Base-by-base conservation (phyloP, 305 asterid genomes). In the Fraxinus xanthoxyloides region DNA sequence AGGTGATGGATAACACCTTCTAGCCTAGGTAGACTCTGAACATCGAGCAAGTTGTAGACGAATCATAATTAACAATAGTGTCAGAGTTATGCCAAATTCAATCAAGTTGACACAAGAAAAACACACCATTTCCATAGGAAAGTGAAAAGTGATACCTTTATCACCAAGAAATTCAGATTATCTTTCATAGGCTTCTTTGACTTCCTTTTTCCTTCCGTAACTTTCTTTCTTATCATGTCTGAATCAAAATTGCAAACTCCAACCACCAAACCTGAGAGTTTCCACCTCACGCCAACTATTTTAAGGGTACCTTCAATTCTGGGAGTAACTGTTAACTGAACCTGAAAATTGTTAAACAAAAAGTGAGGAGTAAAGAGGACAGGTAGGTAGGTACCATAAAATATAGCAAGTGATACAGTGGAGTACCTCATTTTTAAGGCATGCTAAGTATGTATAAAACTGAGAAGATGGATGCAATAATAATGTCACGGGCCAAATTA, bases 221-320 rank as follows among this genome's bases (percentile, higher is more conserved):
- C 89, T 86, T 86, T 92, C 89, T 89, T 93, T 78, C 86, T 91
- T 67, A 83, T 79, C 48, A 85, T 63, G 82, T 97, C 98, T 8
- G 94, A 81, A 81, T 87, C 92, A 85, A 97, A 94, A 85, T 91
- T 90, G 85, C 87, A 87, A 85, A 91, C 83, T 77, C 98, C 99
- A 85, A 91, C 86, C 23, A 97, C 93, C 34, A 94, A 93, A 77
- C 93, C 94, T 28, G 98, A 97, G 84, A 97, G 95, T 86, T 93
- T 97, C 99, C 99, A 97, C 91, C 95, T 90, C 77, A 97, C 97
- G 38, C 99, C 99, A 89, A 92, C 93, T 78, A 97, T 86, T 85
- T 87, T 91, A 72, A 97, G 89, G 85, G 84, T 85, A 82, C 99
- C 99, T 89, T 97, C 98, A 75, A 78, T 85, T 82, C 83, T 92